Percentiles rank a stretch among this genome's conserved stretches.
phyloP scores from a whole-genome alignment of 1,284 basidiomycete genomes.

The Malassezia arunalokei region DNA sequence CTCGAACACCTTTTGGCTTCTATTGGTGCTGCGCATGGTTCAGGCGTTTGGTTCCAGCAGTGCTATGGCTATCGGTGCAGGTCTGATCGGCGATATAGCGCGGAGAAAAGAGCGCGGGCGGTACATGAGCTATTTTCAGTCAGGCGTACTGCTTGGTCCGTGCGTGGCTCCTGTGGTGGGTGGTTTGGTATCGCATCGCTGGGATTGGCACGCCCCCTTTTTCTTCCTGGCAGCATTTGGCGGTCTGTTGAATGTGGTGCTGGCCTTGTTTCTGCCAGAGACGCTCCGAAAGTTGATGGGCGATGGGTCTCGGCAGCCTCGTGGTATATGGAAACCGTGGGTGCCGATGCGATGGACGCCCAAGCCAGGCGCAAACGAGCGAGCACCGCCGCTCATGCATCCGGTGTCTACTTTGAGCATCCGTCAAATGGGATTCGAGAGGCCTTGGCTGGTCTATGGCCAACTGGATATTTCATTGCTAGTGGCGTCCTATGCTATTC shows the following conservation, averaged over 20 bases:
- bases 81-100: conserved; percentile 12
- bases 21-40: conserved; percentile 52
- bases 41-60: conserved; percentile 11
- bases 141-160: conserved; percentile 8
- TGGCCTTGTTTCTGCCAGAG: conserved; percentile 56
- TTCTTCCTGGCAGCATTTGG: conserved; percentile 63
- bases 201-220: conserved; percentile 52
- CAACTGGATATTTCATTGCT: conserved; percentile 23
- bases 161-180: conserved; percentile 15
- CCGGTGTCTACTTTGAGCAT: conserved; percentile 1
- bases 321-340: conserved; percentile 13
- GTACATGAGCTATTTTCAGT: conserved; percentile 18
- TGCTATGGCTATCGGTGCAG: conserved; percentile 16
- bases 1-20: conserved; percentile 53
- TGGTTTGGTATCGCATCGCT: conserved; percentile 11
- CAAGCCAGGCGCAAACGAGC: not conserved
- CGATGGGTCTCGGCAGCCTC: conserved; percentile 31
- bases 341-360: not conserved
- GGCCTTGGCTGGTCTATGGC: conserved; percentile 23
- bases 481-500: conserved; percentile 52
- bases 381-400: not conserved
- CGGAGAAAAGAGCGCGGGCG: conserved; percentile 10
- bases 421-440: conserved; percentile 19
- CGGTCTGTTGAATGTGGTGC: conserved; percentile 51
- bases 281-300: conserved; percentile 51